Conservation (phyloP, 495 filamentous ascomycete genomes). For the Cudoniella acicularis region DNA sequence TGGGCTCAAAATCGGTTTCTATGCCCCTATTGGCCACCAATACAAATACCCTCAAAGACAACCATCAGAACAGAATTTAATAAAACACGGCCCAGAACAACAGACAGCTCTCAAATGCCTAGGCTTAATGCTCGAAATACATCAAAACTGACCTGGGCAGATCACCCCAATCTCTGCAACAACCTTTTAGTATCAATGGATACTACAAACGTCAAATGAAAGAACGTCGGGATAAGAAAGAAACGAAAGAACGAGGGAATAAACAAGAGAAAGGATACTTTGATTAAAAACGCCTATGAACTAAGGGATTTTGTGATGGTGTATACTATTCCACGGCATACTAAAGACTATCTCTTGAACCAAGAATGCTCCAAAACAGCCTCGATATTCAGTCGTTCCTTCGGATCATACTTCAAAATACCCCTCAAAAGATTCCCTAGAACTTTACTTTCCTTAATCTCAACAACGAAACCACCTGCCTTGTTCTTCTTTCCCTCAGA, state of each 20-base stretch:
- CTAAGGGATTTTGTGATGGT: slow-evolving; percentile 1
- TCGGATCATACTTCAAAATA: slow-evolving; percentile 35
- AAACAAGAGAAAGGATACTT: too few relatives aligned
- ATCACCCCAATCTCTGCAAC: too few relatives aligned
- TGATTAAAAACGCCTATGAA: too few relatives aligned
- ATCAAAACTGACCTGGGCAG: too few relatives aligned
- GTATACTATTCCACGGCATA: neutral
- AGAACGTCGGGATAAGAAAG: too few relatives aligned
- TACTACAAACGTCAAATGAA: too few relatives aligned
- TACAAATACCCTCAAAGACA: slow-evolving; percentile 11
- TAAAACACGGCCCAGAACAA: slow-evolving; percentile 11
- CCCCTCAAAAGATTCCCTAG: slow-evolving; percentile 33
- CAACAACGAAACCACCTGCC: slow-evolving; percentile 1
- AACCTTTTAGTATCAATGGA: too few relatives aligned
- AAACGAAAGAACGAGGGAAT: too few relatives aligned
- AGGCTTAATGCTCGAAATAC: too few relatives aligned
- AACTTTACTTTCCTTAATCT: slow-evolving; percentile 23
- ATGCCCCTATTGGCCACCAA: slow-evolving; percentile 4
- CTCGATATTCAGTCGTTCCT: slow-evolving; percentile 31
- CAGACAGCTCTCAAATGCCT: too few relatives aligned
- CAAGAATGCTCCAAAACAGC: slow-evolving; percentile 17
- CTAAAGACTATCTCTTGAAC: slow-evolving; percentile 3
- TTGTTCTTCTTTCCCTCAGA: slow-evolving; percentile 1
- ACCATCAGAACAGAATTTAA: slow-evolving; percentile 8
- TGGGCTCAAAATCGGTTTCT: slow-evolving; percentile 1